Percentiles rank a stretch among this genome's conserved stretches.
Conservation (phyloP, 2,329 filamentous ascomycete genomes). For the Bipolaris victoriae region DNA sequence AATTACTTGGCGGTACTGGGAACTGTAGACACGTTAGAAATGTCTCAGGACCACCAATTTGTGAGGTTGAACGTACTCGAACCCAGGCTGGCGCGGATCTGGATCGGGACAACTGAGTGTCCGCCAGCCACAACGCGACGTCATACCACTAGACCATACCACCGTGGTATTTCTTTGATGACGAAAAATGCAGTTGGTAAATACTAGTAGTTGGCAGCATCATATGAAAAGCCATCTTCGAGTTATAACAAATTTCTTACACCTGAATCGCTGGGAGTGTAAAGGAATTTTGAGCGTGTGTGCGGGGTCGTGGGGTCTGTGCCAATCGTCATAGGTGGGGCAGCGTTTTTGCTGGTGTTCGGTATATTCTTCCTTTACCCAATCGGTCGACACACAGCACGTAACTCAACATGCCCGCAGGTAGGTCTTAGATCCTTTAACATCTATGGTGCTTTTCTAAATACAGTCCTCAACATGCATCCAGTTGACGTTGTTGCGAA, state of each 20-base stretch:
- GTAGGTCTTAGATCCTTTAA: conserved; percentile 10
- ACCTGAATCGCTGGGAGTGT: background rate
- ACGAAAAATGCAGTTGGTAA: background rate
- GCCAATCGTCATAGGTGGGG: conserved; percentile 22
- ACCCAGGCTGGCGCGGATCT: conserved; percentile 49
- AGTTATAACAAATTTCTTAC: too few species aligned
- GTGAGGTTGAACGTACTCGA: conserved; percentile 36
- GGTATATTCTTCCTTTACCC: conserved; percentile 11
- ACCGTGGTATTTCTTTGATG: conserved; percentile 33
- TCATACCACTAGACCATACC: conserved; percentile 51
- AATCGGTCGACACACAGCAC: conserved; percentile 2
- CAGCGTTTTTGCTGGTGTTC: conserved; percentile 3
- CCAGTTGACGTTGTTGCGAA: too few species aligned
- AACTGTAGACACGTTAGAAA: conserved; percentile 37
- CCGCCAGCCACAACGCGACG: conserved; percentile 49
- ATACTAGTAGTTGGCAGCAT: background rate
- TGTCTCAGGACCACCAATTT: conserved; percentile 25
- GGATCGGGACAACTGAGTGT: conserved; percentile 30
- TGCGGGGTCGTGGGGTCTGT: conserved; percentile 24
- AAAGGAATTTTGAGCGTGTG: conserved; percentile 3
- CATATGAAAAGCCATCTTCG: background rate
- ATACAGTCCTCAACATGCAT: background rate
- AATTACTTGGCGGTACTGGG: conserved; percentile 41
- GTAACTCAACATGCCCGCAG: conserved; percentile 13
- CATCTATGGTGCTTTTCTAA: background rate